Conservation (phyloP, 768 basidiomycete genomes). For the Hortiboletus flavorubellus region DNA sequence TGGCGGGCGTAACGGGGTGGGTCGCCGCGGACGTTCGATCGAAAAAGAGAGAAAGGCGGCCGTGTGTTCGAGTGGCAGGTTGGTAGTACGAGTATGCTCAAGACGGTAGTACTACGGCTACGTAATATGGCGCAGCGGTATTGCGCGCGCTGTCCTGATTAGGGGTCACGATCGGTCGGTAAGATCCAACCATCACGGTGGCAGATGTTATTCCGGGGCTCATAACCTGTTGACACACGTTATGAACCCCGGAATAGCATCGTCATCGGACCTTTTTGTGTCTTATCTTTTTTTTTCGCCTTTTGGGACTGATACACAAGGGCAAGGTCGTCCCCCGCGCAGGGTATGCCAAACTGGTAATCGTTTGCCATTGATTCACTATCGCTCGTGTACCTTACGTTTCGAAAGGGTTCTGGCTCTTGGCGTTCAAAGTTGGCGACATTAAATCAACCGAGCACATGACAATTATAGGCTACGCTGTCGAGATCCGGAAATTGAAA, state of each 20-base stretch:
- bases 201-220: slow-evolving; percentile 22
- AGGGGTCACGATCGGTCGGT: background rate
- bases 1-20: background rate
- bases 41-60: background rate
- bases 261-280: slow-evolving; percentile 11
- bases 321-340: background rate
- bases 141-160: background rate
- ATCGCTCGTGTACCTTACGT: slow-evolving; percentile 15
- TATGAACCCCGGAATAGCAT: slow-evolving; percentile 16
- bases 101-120: background rate
- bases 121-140: slow-evolving; percentile 13
- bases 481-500: slow-evolving; percentile 25
- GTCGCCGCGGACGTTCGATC: slow-evolving; percentile 15
- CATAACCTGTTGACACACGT: slow-evolving; percentile 18
- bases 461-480: slow-evolving; percentile 4
- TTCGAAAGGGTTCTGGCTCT: background rate
- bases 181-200: slow-evolving; percentile 13
- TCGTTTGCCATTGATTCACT: background rate
- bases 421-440: slow-evolving; percentile 8
- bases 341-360: background rate
- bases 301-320: background rate
- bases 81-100: background rate
- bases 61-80: background rate
- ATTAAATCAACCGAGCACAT: slow-evolving; percentile 12
- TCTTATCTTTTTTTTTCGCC: background rate